Evolutionary conservation across 129 eudicot genomes (phyloP), one percentile per base, ranked within the genome.

Genomic region (Chrysanthemum lavandulifolium): DNA sequence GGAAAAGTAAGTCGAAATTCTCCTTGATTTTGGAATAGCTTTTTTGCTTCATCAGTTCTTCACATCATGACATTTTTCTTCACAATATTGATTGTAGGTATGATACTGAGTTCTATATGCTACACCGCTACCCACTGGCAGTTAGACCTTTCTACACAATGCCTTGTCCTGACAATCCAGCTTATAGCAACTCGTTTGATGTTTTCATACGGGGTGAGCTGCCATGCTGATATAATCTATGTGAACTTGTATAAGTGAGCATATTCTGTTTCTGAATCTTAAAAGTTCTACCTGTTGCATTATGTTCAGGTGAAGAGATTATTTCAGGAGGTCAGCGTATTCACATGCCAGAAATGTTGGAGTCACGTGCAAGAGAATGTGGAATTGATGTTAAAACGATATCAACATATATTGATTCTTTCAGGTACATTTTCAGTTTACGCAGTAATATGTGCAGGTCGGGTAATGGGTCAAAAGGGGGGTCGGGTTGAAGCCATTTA

Each of bases 291-390:
- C 60, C 16, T 50, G 54, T 67, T 13, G 13, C 33, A 5, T 72
- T 61, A 11, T 5, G 5, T 83, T 13, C 74, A 92, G 98, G 98
- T 6, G 98, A 92, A 72, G 98, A 92, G 75, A 92, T 92, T 16
- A 92, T 89, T 47, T 92, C 98, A 19, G 98, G 96, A 73, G 95
- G 87, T 11, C 98, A 92, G 65, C 96, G 97, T 78, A 83, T 86
- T 36, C 97, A 92, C 18, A 51, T 81, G 33, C 86, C 94, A 66
- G 95, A 87, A 43, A 83, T 85, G 58, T 66, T 89, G 80, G 83
- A 70, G 40, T 48, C 80, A 40, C 95, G 92, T 33, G 98, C 98
- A 1, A 76, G 58, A 76, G 79, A 69, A 27, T 78, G 85, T n/a
- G 95, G 95, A 31, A 89, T 89, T 78, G 96, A 89, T 74, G 90